Conservation (phyloP, 768 basidiomycete species). For the Crassisporium funariophilum region DNA sequence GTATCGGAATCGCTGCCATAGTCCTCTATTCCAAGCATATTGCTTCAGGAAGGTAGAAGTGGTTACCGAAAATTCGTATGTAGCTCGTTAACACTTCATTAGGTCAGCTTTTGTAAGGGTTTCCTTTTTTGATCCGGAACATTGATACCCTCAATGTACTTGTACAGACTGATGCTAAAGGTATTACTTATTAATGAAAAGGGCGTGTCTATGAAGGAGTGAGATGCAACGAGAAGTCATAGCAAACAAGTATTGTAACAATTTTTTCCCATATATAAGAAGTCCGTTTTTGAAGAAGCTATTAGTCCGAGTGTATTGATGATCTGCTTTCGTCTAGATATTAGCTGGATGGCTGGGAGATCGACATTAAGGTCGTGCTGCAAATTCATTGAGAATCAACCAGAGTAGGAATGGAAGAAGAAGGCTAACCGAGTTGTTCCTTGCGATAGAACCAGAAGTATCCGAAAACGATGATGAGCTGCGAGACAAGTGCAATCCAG, state of each 20-base stretch:
- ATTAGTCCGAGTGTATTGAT: slow-evolving; percentile 21
- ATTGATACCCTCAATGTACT: too few species aligned
- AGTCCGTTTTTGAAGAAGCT: slow-evolving; percentile 22
- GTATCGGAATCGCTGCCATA: slow-evolving; percentile 73
- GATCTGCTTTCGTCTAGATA: slow-evolving; percentile 15
- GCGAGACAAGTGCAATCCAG: slow-evolving; percentile 83
- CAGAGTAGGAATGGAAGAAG: slow-evolving; percentile 1
- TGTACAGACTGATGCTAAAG: neutral
- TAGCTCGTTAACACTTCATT: too few species aligned
- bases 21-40: slow-evolving; percentile 75
- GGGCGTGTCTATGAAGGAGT: slow-evolving; percentile 27
- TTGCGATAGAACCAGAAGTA: slow-evolving; percentile 99
- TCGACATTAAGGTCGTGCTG: slow-evolving; percentile 25
- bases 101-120: neutral
- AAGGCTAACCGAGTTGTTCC: slow-evolving; percentile 78
- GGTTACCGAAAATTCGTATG: too few species aligned
- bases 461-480: slow-evolving; percentile 83
- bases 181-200: slow-evolving; percentile 2
- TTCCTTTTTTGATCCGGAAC: neutral
- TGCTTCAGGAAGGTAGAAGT: neutral
- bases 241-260: slow-evolving; percentile 29
- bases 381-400: slow-evolving; percentile 5
- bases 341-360: slow-evolving; percentile 14
- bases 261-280: slow-evolving; percentile 30
- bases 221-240: slow-evolving; percentile 22